Evolutionary conservation across 352 stramenopile species (phyloP).

Genomic region (Globisporangium canariense): DNA sequence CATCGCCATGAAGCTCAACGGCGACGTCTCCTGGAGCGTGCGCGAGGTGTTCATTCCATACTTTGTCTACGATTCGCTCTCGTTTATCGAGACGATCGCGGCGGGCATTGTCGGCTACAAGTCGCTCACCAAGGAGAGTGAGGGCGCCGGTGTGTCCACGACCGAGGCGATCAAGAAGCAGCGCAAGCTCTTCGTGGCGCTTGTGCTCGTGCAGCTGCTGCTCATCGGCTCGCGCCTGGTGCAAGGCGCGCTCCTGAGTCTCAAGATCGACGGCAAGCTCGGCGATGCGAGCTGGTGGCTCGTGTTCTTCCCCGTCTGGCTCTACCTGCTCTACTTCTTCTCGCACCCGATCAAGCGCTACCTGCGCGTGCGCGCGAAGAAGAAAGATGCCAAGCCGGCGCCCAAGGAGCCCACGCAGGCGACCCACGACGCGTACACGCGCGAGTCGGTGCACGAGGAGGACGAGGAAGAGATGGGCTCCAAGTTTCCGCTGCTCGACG

Average conservation of each 20-base stretch:
- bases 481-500: conserved; percentile 57
- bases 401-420: conserved; percentile 28
- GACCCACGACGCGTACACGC: conserved; percentile 71
- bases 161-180: conserved; percentile 73
- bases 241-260: conserved; percentile 56
- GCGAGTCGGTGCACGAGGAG: conserved; percentile 60
- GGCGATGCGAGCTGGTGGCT: conserved; percentile 69
- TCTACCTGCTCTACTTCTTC: conserved; percentile 65
- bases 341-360: conserved; percentile 54
- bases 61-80: conserved; percentile 76
- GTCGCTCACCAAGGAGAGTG: conserved; percentile 70
- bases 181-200: conserved; percentile 34
- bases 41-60: conserved; percentile 71
- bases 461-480: conserved; percentile 44
- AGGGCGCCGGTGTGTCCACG: conserved; percentile 63
- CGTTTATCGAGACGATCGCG: conserved; percentile 59
- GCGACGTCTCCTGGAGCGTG: conserved; percentile 59
- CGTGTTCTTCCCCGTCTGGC: conserved; percentile 77
- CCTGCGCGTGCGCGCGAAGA: conserved; percentile 37
- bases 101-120: conserved; percentile 57
- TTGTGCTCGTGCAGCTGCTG: conserved; percentile 37
- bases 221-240: conserved; percentile 51
- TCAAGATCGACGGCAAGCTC: conserved; percentile 66
- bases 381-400: conserved; percentile 21
- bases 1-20: conserved; percentile 77